Conservation (phyloP, 345 rosid species). For the Limnanthes douglasii region DNA sequence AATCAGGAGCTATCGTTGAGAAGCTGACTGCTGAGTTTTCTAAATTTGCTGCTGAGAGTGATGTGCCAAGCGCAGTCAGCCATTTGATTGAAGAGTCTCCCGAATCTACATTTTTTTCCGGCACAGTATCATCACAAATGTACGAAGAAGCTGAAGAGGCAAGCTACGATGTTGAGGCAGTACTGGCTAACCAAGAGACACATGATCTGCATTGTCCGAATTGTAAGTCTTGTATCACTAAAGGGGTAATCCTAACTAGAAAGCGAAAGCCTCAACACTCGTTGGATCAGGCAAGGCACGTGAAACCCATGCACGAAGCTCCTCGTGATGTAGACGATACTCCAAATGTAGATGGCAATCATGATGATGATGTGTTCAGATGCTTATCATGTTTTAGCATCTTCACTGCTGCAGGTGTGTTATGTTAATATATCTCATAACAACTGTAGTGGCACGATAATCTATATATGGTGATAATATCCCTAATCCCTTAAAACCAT, state of each 20-base stretch:
- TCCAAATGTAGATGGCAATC: slow-evolving; percentile 4
- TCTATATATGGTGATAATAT: no score
- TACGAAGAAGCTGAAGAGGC: slow-evolving; percentile 14
- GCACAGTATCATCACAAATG: slow-evolving; percentile 4
- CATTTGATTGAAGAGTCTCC: background rate
- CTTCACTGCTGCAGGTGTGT: slow-evolving; percentile 40
- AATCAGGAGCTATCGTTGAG: slow-evolving; percentile 13
- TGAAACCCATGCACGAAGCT: background rate
- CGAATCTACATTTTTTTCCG: slow-evolving; percentile 5
- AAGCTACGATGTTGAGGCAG: slow-evolving; percentile 27
- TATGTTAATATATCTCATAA: no score
- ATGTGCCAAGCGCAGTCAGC: slow-evolving; percentile 1
- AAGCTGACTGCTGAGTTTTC: slow-evolving; percentile 2
- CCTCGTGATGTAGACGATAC: no score
- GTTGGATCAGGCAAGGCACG: slow-evolving; percentile 8
- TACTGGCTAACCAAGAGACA: slow-evolving; percentile 38
- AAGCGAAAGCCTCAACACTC: slow-evolving; percentile 12
- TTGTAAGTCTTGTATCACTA: slow-evolving; percentile 40
- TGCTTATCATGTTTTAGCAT: slow-evolving; percentile 56
- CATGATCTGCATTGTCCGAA: slow-evolving; percentile 51
- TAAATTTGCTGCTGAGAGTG: slow-evolving; percentile 6
- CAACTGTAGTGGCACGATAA: no score
- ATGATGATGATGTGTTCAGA: slow-evolving; percentile 16
- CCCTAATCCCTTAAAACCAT: no score
- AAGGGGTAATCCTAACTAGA: slow-evolving; percentile 34